A percentile compares a stretch with the other conserved stretches of the same genome.
phyloP scores from a whole-genome alignment of 2,329 filamentous ascomycete species.

The Pseudogymnoascus sp. region DNA sequence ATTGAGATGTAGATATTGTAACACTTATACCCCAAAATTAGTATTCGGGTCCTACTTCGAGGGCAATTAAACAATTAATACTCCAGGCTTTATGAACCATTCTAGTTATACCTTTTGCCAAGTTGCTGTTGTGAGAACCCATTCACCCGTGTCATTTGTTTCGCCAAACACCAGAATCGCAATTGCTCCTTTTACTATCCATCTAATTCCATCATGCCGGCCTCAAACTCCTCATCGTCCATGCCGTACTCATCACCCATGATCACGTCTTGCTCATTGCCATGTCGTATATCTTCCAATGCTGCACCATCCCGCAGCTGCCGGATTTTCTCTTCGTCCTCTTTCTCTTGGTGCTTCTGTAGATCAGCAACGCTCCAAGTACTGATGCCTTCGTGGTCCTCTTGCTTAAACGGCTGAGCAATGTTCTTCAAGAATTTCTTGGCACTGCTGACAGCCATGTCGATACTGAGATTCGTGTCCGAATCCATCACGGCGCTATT shows the following conservation, averaged over 20 bases:
- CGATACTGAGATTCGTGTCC: constrained; percentile 84
- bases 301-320: constrained; percentile 46
- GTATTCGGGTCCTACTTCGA: background rate
- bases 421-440: constrained; percentile 85
- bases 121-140: constrained; percentile 4
- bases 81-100: background rate
- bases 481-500: constrained; percentile 75
- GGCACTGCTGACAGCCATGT: constrained; percentile 84
- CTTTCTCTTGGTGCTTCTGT: constrained; percentile 65
- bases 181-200: constrained; percentile 15
- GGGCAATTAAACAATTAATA: background rate
- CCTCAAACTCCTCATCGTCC: constrained; percentile 35
- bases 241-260: constrained; percentile 26
- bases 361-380: constrained; percentile 82
- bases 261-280: constrained; percentile 17
- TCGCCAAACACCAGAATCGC: constrained; percentile 6
- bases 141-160: background rate
- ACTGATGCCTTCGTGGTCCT: constrained; percentile 84
- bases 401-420: constrained; percentile 77
- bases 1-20: constrained; percentile 8
- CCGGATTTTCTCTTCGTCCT: constrained; percentile 58
- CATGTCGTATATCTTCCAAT: constrained; percentile 20
- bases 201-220: constrained; percentile 44
- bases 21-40: constrained; percentile 2
- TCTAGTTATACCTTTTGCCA: constrained; percentile 16